These are phyloP conservation scores for Fusarium sp. DNA, from an alignment of 2,329 filamentous ascomycete genomes.

Conservation along the genomic window DNA sequence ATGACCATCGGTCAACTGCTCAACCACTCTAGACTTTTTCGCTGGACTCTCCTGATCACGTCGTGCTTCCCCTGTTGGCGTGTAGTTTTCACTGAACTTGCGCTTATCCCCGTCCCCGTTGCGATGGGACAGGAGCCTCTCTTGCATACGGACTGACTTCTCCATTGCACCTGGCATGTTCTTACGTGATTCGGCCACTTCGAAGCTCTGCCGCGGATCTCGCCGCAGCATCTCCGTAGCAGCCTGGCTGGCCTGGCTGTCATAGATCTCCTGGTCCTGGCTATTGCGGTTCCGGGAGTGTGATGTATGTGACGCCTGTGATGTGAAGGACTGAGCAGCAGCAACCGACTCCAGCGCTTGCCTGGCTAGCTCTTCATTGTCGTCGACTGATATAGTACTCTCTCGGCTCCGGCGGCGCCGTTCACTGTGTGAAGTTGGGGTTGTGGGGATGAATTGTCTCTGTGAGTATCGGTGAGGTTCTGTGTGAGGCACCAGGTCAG, in stretches of 20 bases:
- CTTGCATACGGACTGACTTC: conserved; percentile 61
- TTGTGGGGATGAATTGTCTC: conserved; percentile 60
- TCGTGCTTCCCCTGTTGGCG: conserved; percentile 50
- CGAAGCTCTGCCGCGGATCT: conserved; percentile 66
- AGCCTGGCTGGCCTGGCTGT: conserved; percentile 82
- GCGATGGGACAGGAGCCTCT: conserved; percentile 63
- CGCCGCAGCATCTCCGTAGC: conserved; percentile 81
- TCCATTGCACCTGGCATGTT: conserved; percentile 61
- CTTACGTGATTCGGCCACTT: conserved; percentile 61
- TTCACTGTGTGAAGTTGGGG: conserved; percentile 58
- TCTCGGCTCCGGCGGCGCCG: conserved; percentile 79
- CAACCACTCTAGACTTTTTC: conserved; percentile 64
- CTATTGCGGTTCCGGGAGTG: conserved; percentile 46
- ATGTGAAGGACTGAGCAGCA: conserved; percentile 56
- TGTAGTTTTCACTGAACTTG: conserved; percentile 59
- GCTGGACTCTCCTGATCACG: conserved; percentile 61
- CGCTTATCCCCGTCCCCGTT: conserved; percentile 64
- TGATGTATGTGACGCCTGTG: conserved; percentile 47
- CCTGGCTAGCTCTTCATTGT: conserved; percentile 69
- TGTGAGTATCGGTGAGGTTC: conserved; percentile 65
- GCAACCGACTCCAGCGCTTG: conserved; percentile 68
- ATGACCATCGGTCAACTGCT: conserved; percentile 55
- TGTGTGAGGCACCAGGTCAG: conserved; percentile 71
- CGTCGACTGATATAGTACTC: conserved; percentile 83
- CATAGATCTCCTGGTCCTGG: conserved; percentile 68